Percentiles rank a stretch among this genome's conserved stretches.
phyloP scores from a whole-genome alignment of 2,329 filamentous ascomycete species.

The Aureobasidium sp. region DNA sequence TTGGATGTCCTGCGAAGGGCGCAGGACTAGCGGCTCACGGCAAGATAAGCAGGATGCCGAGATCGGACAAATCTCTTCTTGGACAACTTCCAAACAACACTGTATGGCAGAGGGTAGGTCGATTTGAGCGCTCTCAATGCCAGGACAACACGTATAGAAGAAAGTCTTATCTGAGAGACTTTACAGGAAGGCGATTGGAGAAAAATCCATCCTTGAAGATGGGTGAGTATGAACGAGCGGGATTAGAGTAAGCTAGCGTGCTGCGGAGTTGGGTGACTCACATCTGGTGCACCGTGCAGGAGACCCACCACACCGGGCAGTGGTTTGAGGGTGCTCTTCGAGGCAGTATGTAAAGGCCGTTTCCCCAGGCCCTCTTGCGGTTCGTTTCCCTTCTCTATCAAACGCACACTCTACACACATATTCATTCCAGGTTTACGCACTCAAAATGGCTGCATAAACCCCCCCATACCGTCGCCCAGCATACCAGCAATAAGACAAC shows the following conservation, averaged over 20 bases:
- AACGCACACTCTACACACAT: background rate
- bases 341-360: background rate
- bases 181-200: background rate
- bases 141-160: background rate
- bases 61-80: background rate
- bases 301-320: background rate
- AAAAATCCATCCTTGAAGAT: background rate
- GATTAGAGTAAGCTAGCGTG: background rate
- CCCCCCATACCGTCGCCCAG: constrained; percentile 14
- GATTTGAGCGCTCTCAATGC: background rate
- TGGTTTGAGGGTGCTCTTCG: background rate
- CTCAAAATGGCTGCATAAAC: constrained; percentile 18
- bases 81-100: background rate
- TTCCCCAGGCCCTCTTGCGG: background rate
- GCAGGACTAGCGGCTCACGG: constrained; percentile 5
- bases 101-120: constrained; percentile 8
- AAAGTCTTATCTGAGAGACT: background rate
- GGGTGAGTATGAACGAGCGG: background rate
- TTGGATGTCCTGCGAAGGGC: background rate
- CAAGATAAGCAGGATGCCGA: constrained; percentile 11
- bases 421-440: constrained; percentile 4
- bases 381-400: background rate
- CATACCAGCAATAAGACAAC: constrained; percentile 13
- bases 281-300: background rate
- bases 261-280: constrained; percentile 8